Evolutionary conservation across 2,329 filamentous ascomycete species (phyloP), one percentile per base, ranked within the genome.

Genomic region (Aspergillus clavatus): DNA sequence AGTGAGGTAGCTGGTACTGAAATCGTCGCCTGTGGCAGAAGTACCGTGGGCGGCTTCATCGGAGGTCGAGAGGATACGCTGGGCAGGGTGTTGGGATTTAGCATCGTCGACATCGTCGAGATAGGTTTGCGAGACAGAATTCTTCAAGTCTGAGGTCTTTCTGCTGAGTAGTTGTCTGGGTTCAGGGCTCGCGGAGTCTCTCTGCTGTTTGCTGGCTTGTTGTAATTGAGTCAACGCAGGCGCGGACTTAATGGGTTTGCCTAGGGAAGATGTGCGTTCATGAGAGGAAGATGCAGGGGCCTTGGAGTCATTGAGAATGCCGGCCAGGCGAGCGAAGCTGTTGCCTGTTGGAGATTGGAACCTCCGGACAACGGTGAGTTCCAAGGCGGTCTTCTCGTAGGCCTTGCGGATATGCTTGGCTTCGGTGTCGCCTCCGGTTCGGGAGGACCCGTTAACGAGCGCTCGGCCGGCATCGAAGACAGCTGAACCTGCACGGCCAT

Each of bases 331-430:
- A 23, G 50, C 58, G 51, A 74, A 66, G 48, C 70, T 73, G 48
- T 72, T 68, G 7, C 62, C 60, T 2, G 69, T 67, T 4, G 72
- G 72, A 19, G 65, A 69, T 44, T 69, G 68, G 50, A 74, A 74
- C 16, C 70, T 65, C 38, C 68, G 67, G 7, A 73, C 70, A 5
- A 74, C 72, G 26, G 60, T 68, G 29, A 73, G 59, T 48, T 74
- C 71, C 31, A 67, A 55, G 5, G 68, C 58, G 4, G 62, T 65
- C 44, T 66, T 72, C 47, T 73, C 71, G 49, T 72, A 74, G n/a
- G 66, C 63, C 42, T 70, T 71, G 45, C 67, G 66, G 46, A 62
- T 58, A 18, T 69, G 66, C 46, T 69, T 67, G 40, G 62, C 53
- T 61, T 72, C 64, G 47, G 55, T 59, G 47, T 66, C 62, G 52